Evolutionary conservation across 495 filamentous ascomycete species (phyloP).

Genomic region (Bryoglossum gracile): DNA sequence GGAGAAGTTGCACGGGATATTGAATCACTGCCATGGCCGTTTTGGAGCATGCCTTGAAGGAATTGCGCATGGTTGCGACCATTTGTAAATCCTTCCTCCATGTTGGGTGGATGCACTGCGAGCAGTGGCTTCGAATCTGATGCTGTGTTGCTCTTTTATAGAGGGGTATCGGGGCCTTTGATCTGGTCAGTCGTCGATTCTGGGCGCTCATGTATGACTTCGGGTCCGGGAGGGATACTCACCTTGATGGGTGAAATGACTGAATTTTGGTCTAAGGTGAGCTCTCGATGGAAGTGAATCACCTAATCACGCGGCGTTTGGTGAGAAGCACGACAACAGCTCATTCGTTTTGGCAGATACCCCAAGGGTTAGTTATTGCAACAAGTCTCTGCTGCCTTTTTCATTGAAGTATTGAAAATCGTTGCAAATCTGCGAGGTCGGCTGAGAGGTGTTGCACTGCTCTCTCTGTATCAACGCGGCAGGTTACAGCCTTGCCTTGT

Average conservation of each 20-base stretch:
- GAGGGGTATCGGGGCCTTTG: constrained; percentile 1
- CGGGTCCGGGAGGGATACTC: not conserved
- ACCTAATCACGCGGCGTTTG: not conserved
- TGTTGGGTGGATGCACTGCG: constrained; percentile 1
- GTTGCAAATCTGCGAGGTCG: constrained; percentile 7
- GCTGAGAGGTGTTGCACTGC: constrained; percentile 1
- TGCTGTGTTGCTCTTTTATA: constrained; percentile 5
- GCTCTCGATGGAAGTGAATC: not conserved
- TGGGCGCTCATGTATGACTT: constrained; percentile 3
- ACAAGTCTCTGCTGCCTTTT: not conserved
- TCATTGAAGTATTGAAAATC: constrained; percentile 13
- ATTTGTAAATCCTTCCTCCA: constrained; percentile 23
- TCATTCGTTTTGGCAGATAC: not conserved
- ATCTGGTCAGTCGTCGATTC: constrained; percentile 4
- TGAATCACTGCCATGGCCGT: constrained; percentile 14
- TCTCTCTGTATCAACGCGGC: not conserved
- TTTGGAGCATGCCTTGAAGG: constrained; percentile 16
- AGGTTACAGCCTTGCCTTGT: constrained; percentile 1
- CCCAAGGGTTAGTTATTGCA: constrained; percentile 1
- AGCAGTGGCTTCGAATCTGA: not conserved
- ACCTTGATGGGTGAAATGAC: constrained; percentile 4
- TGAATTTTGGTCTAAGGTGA: too few species aligned
- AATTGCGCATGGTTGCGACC: constrained; percentile 21
- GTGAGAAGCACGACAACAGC: not conserved
- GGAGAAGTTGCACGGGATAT: constrained; percentile 28